These are phyloP conservation scores for Thielaviopsis musarum DNA, from an alignment of 2,329 filamentous ascomycete genomes.

Conservation along the genomic window DNA sequence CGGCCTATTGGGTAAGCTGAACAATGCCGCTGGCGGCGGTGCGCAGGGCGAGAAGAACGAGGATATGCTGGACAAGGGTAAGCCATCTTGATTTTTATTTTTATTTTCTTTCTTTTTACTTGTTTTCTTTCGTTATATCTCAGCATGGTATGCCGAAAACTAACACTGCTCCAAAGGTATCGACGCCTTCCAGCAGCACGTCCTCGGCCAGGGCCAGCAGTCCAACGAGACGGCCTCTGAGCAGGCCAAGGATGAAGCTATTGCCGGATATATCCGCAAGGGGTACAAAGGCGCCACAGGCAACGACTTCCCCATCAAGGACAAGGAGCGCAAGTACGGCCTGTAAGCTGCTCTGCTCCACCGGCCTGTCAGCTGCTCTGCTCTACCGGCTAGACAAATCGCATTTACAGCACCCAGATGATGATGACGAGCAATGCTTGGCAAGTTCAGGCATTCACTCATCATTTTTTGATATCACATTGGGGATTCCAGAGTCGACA, in stretches of 20 bases:
- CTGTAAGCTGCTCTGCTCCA: background rate
- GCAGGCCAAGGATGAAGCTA: slow-evolving; percentile 70
- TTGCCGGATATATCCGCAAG: slow-evolving; percentile 52
- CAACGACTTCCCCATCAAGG: slow-evolving; percentile 50
- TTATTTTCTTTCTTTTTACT: too few relatives aligned
- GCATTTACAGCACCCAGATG: background rate
- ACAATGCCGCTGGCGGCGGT: slow-evolving; percentile 56
- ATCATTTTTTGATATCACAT: background rate
- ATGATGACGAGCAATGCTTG: background rate
- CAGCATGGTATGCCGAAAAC: too few relatives aligned
- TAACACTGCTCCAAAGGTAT: slow-evolving; percentile 33
- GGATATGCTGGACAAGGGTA: slow-evolving; percentile 68
- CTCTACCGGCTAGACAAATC: background rate
- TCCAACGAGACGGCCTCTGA: slow-evolving; percentile 56
- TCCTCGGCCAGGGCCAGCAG: slow-evolving; percentile 54
- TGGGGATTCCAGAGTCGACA: background rate
- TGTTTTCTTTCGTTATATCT: too few relatives aligned
- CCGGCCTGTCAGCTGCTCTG: background rate
- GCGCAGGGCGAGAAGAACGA: slow-evolving; percentile 64
- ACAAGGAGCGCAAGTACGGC: slow-evolving; percentile 39
- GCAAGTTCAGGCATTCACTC: background rate
- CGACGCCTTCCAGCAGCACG: slow-evolving; percentile 61
- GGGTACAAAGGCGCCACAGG: slow-evolving; percentile 56
- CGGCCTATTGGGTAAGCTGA: slow-evolving; percentile 53
- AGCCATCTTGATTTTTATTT: background rate